Percentiles rank a stretch among this genome's conserved stretches.
Evolutionary conservation across 2,329 filamentous ascomycete species (phyloP).

Genomic region (Talaromyces sp.): DNA sequence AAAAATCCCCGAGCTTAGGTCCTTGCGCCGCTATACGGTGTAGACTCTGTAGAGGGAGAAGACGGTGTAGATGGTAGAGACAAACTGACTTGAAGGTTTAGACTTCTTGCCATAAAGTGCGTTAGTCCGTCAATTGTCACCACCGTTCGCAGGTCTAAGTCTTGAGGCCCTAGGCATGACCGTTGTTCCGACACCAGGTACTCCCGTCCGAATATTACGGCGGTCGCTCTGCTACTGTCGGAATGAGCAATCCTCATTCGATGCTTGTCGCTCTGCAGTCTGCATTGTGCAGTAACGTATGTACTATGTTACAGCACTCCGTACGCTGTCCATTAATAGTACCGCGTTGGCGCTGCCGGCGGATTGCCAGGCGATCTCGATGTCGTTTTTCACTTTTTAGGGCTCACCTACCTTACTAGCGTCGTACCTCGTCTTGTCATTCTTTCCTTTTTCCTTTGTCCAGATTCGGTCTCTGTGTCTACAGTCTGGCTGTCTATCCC

Average conservation of each 20-base stretch:
- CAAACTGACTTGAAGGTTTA: background rate
- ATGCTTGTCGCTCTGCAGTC: background rate
- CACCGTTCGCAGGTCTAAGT: background rate
- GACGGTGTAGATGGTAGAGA: background rate
- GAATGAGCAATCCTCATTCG: background rate
- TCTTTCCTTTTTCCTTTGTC: background rate
- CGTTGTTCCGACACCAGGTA: conserved; percentile 10
- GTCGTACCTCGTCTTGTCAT: background rate
- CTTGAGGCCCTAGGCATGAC: conserved; percentile 4
- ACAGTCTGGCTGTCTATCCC: background rate
- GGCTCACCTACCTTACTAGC: conserved; percentile 8
- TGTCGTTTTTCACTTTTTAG: background rate
- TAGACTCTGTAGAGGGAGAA: background rate
- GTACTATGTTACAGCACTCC: background rate
- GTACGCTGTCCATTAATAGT: background rate
- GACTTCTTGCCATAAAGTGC: background rate
- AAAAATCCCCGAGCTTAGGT: background rate
- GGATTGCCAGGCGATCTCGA: conserved; percentile 13
- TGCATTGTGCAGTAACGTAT: background rate
- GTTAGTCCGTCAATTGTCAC: background rate
- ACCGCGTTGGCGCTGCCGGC: conserved; percentile 9
- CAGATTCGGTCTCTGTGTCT: background rate
- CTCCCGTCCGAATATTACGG: conserved; percentile 1
- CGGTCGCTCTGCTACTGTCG: background rate
- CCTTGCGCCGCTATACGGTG: background rate